Conservation (phyloP, 208 protist species). For the Leishmania lainsoni region DNA sequence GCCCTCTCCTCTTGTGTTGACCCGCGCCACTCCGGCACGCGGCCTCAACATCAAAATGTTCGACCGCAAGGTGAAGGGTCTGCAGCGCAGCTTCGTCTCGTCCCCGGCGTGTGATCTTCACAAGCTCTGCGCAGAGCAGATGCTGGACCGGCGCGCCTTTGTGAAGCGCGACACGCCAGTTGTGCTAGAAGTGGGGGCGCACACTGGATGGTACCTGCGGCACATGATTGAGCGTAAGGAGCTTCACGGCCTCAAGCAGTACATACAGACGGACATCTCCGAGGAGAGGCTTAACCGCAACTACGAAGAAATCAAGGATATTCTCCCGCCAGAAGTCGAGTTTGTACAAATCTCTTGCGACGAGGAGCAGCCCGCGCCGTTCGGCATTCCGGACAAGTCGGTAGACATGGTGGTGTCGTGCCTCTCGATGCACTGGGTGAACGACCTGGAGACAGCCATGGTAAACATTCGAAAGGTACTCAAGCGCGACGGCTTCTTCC, state of each 20-base stretch:
- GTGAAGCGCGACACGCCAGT: slow-evolving; percentile 86
- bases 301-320: slow-evolving; percentile 83
- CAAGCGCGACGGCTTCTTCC: slow-evolving; percentile 88
- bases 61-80: slow-evolving; percentile 75
- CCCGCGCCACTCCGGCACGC: slow-evolving; percentile 63
- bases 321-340: slow-evolving; percentile 80
- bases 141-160: slow-evolving; percentile 84
- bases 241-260: slow-evolving; percentile 85
- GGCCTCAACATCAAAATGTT: slow-evolving; percentile 74
- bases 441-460: slow-evolving; percentile 86
- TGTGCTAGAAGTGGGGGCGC: slow-evolving; percentile 83
- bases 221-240: slow-evolving; percentile 87
- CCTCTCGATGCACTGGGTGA: slow-evolving; percentile 92
- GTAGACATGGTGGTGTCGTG: slow-evolving; percentile 90
- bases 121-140: slow-evolving; percentile 79
- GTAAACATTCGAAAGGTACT: slow-evolving; percentile 80
- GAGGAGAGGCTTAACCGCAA: slow-evolving; percentile 85
- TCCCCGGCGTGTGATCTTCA: slow-evolving; percentile 80
- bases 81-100: slow-evolving; percentile 74
- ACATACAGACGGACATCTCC: slow-evolving; percentile 91
- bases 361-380: slow-evolving; percentile 75
- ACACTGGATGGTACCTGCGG: slow-evolving; percentile 88
- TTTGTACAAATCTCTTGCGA: slow-evolving; percentile 92
- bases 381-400: slow-evolving; percentile 80
- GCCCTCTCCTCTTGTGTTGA: slow-evolving; percentile 76